phyloP scores from a whole-genome alignment of 768 basidiomycete species.

The Brasilioporus rufonigricans region DNA sequence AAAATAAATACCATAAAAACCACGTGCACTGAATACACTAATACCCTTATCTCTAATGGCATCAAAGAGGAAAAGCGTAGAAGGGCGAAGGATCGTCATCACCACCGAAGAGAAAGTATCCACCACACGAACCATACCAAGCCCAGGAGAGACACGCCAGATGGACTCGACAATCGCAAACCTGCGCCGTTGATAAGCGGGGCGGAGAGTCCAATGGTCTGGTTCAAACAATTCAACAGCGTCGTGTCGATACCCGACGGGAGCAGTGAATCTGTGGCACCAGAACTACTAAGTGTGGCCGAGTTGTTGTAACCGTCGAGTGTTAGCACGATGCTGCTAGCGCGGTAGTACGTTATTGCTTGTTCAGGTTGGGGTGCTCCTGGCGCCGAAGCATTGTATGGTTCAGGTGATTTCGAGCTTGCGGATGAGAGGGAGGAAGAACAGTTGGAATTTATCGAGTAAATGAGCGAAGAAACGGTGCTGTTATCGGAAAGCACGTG shows the following conservation, averaged over 20 bases:
- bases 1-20: too few species aligned
- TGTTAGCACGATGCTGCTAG: slow-evolving; percentile 59
- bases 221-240: slow-evolving; percentile 57
- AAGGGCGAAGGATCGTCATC: background rate
- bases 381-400: slow-evolving; percentile 31
- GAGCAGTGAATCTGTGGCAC: slow-evolving; percentile 45
- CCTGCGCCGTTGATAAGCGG: slow-evolving; percentile 49
- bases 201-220: slow-evolving; percentile 56
- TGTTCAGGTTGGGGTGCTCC: slow-evolving; percentile 45
- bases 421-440: slow-evolving; percentile 36
- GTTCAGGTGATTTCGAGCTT: slow-evolving; percentile 30
- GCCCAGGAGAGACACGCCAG: slow-evolving; percentile 5
- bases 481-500: slow-evolving; percentile 48
- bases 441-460: slow-evolving; percentile 43
- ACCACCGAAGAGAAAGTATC: slow-evolving; percentile 1
- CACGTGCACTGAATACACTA: too few species aligned
- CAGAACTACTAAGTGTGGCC: slow-evolving; percentile 40
- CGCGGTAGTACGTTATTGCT: slow-evolving; percentile 66
- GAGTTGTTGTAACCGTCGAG: slow-evolving; percentile 70
- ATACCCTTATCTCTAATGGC: too few species aligned
- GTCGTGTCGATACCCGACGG: slow-evolving; percentile 49
- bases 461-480: slow-evolving; percentile 44
- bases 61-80: too few species aligned
- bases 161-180: slow-evolving; percentile 8
- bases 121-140: slow-evolving; percentile 21